Evolutionary conservation across 768 basidiomycete species (phyloP).

Genomic region (Amanita thiersii): DNA sequence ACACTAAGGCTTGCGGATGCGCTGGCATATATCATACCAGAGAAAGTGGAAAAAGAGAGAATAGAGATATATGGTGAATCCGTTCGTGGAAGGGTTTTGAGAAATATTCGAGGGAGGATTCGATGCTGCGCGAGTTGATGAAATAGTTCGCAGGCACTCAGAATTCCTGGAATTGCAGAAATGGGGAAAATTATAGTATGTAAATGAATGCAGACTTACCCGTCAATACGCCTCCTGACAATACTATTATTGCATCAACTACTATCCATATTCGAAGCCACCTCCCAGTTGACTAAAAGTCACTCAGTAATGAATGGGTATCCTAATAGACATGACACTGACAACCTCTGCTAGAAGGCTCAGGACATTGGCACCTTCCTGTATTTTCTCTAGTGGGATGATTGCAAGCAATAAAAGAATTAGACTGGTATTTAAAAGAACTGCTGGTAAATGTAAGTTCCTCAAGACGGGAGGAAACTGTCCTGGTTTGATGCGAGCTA

Average conservation of each 20-base stretch:
- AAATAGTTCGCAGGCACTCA: slow-evolving; percentile 51
- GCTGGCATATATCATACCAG: slow-evolving; percentile 47
- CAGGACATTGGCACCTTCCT: slow-evolving; percentile 51
- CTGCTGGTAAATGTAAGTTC: slow-evolving; percentile 54
- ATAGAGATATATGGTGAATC: slow-evolving; percentile 46
- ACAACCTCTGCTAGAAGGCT: slow-evolving; percentile 55
- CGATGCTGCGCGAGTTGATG: slow-evolving; percentile 52
- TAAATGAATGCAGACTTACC: slow-evolving; percentile 28
- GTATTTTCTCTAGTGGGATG: slow-evolving; percentile 42
- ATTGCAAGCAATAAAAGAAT: slow-evolving; percentile 55
- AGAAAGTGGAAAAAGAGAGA: slow-evolving; percentile 39
- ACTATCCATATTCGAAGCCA: slow-evolving; percentile 61
- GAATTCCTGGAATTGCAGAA: slow-evolving; percentile 31
- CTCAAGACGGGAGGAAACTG: slow-evolving; percentile 52
- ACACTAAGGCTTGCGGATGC: slow-evolving; percentile 43
- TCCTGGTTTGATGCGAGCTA: slow-evolving; percentile 49
- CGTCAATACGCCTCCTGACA: slow-evolving; percentile 65
- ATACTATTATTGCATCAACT: slow-evolving; percentile 61
- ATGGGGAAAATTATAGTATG: background rate
- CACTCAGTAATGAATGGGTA: background rate
- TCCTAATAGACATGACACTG: slow-evolving; percentile 5
- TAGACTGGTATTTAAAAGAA: slow-evolving; percentile 45
- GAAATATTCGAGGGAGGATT: slow-evolving; percentile 47
- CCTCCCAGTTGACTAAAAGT: slow-evolving; percentile 40
- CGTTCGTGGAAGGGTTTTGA: slow-evolving; percentile 38